Base-by-base conservation (phyloP, 345 rosid genomes). In the Eucalyptus pauciflora region DNA sequence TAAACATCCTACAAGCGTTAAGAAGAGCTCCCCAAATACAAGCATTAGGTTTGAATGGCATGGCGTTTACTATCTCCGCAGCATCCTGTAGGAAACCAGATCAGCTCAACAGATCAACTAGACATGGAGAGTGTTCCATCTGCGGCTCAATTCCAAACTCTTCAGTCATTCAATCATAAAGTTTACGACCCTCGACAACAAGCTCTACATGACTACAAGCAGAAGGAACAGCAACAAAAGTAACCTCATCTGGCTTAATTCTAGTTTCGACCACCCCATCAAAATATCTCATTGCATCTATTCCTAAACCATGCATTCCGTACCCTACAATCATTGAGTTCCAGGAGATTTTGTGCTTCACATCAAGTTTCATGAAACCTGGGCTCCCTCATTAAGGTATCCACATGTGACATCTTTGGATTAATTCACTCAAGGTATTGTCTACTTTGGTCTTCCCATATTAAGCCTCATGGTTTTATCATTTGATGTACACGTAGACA, bases 241-340 rank as follows among this genome's bases (percentile, higher is more conserved):
- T 91, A 87, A 93, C 88, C 25, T 93, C 87, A 88, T 93, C 92
- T 67, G 93, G 94, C 56, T 88, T 43, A 50, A 93, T 90, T 52
- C 91, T 93, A 71, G 33, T 88, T 85, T 56, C 43, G 85, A 90
- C 20, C 94, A 94, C 93, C 58, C 90, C 88, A 89, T 94, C 92
- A 37, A 90, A 92, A 79, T 92, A 71, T 71, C 88, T 89, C 54
- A 93, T 64, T 64, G 94, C 94, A 88, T 88, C 87, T 79, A 80
- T 87, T 50, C 94, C 94, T 87, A 90, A 89, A 43, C 93, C 93
- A 48, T 95, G 96, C 96, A 94, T 94, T 86, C 97, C 99, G 52
- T 94, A 95, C 83, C 97, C 99, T 60, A 92, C 92, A 79, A 96
- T 95, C 88, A 96, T 94, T 13, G 98, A 92, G 90, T 96, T 97